Evolutionary conservation across 768 basidiomycete species (phyloP).

Genomic region (Boletus pseudo-olivaceus): DNA sequence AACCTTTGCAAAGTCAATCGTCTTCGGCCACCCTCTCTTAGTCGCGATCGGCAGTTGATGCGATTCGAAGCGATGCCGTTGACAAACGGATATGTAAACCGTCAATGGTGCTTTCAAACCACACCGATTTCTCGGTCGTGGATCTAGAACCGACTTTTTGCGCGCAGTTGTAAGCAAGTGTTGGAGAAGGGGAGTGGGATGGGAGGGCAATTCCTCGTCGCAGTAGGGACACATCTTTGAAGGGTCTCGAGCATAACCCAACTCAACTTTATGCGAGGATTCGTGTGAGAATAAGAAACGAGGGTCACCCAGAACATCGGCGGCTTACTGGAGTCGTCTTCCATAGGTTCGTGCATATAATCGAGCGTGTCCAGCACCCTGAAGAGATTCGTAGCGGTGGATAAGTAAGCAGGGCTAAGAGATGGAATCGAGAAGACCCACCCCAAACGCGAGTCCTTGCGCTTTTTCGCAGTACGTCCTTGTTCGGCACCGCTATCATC

Average conservation of each 20-base stretch:
- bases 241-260: slow-evolving; percentile 55
- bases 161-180: slow-evolving; percentile 50
- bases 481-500: slow-evolving; percentile 30
- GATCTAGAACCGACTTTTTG: slow-evolving; percentile 54
- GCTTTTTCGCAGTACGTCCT: slow-evolving; percentile 31
- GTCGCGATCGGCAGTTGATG: slow-evolving; percentile 70
- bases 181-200: slow-evolving; percentile 57
- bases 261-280: slow-evolving; percentile 40
- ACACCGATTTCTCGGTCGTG: slow-evolving; percentile 64
- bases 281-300: background rate
- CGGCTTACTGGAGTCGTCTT: slow-evolving; percentile 43
- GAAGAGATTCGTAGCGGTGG: background rate
- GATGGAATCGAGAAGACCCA: background rate
- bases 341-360: slow-evolving; percentile 19
- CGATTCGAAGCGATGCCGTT: slow-evolving; percentile 75
- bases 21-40: slow-evolving; percentile 70
- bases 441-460: slow-evolving; percentile 27
- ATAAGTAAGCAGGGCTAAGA: slow-evolving; percentile 12
- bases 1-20: slow-evolving; percentile 61
- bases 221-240: slow-evolving; percentile 77
- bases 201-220: slow-evolving; percentile 61
- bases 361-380: slow-evolving; percentile 11
- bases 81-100: slow-evolving; percentile 65
- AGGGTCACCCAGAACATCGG: background rate
- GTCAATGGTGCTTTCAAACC: slow-evolving; percentile 53